These are phyloP conservation scores for Aspergillus persii DNA, from an alignment of 2,329 filamentous ascomycete species.

Conservation along the genomic window DNA sequence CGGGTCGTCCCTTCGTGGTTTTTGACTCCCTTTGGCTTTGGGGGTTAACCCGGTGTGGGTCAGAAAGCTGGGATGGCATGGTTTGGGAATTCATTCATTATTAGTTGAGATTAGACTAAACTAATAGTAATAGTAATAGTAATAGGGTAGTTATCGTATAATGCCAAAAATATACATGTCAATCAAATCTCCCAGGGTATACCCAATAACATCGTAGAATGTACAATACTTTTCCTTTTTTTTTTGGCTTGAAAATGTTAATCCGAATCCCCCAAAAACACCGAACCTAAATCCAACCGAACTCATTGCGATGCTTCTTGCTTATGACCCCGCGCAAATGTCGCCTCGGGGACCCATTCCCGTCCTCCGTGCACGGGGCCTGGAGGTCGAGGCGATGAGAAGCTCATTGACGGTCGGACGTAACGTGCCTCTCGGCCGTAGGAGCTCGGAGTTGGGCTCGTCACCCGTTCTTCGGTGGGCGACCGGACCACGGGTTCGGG, in stretches of 20 bases:
- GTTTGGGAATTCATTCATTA: neutral
- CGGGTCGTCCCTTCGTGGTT: neutral
- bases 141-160: neutral
- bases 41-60: neutral
- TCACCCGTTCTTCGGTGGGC: conserved; percentile 18
- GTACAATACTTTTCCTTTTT: neutral
- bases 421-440: conserved; percentile 48
- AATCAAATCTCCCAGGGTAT: neutral
- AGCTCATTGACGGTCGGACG: conserved; percentile 47
- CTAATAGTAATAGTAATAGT: neutral
- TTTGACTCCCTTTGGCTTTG: neutral
- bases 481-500: conserved; percentile 33
- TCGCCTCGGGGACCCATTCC: conserved; percentile 39
- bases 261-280: neutral
- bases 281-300: neutral
- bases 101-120: neutral
- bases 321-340: conserved; percentile 29
- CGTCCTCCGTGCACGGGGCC: conserved; percentile 24
- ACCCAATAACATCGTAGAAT: neutral
- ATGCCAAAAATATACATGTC: neutral
- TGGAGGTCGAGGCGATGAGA: conserved; percentile 48
- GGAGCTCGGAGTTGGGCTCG: conserved; percentile 21
- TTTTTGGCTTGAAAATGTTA: neutral
- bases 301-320: neutral
- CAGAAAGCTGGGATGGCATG: too few relatives aligned